Evolutionary conservation across 2,329 filamentous ascomycete species (phyloP).

Genomic region (Monosporascus sp.): DNA sequence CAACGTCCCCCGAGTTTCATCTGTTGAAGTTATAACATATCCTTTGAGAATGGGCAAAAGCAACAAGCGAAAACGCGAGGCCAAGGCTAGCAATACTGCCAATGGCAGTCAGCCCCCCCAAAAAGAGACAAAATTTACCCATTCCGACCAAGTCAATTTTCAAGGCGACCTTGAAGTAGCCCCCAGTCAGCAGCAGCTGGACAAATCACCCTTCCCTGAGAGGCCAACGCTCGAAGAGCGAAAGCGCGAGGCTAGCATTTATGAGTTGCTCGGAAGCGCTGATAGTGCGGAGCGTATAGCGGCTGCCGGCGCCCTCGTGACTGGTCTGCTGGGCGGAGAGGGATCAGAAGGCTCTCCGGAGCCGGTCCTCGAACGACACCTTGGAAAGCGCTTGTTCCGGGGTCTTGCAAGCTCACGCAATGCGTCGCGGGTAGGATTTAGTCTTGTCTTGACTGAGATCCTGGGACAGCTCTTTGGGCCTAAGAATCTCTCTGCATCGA

Average conservation of each 20-base stretch:
- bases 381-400: constrained; percentile 68
- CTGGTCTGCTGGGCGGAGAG: constrained; percentile 43
- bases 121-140: constrained; percentile 32
- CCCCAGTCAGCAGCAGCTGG: constrained; percentile 22
- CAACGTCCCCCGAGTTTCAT: too few relatives aligned
- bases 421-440: constrained; percentile 83
- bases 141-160: constrained; percentile 10
- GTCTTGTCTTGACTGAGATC: constrained; percentile 79
- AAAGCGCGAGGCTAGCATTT: constrained; percentile 53
- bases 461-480: constrained; percentile 63
- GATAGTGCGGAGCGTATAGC: constrained; percentile 50
- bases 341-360: constrained; percentile 31
- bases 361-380: constrained; percentile 49
- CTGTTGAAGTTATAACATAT: not conserved
- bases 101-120: constrained; percentile 26
- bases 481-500: constrained; percentile 36
- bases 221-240: constrained; percentile 47
- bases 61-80: constrained; percentile 37
- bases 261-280: constrained; percentile 57
- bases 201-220: constrained; percentile 47
- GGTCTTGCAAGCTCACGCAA: constrained; percentile 88
- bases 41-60: constrained; percentile 28
- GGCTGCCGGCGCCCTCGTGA: constrained; percentile 55
- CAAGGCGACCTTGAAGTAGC: constrained; percentile 5
- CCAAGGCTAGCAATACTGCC: constrained; percentile 21